Evolutionary conservation across 2,329 filamentous ascomycete species (phyloP).

Genomic region (Conoideocrella luteorostrata): DNA sequence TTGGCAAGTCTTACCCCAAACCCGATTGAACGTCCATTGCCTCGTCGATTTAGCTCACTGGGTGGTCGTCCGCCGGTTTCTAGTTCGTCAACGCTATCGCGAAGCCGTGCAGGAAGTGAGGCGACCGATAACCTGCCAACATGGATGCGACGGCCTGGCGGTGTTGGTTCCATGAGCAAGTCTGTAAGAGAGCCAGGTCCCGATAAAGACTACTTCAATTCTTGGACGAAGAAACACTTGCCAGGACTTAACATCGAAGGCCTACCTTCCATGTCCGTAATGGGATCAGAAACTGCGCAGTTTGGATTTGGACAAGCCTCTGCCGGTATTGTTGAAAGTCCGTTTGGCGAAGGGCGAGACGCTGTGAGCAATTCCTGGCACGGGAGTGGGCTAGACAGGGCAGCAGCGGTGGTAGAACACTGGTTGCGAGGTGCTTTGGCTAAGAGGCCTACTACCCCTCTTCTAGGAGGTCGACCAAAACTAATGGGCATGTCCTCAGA

Average conservation of each 20-base stretch:
- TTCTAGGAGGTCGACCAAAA: conserved; percentile 33
- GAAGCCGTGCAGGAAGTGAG: conserved; percentile 31
- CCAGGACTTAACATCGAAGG: conserved; percentile 69
- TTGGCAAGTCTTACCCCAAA: conserved; percentile 39
- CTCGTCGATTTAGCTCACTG: conserved; percentile 38
- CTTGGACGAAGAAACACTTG: conserved; percentile 76
- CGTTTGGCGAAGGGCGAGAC: conserved; percentile 42
- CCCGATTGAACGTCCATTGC: conserved; percentile 26
- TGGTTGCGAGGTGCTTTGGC: conserved; percentile 82
- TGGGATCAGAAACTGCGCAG: conserved; percentile 53
- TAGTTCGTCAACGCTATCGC: conserved; percentile 28
- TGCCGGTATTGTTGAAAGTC: conserved; percentile 43
- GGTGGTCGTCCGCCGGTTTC: conserved; percentile 27
- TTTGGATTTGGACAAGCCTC: conserved; percentile 44
- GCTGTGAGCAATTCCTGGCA: conserved; percentile 35
- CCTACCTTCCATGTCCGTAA: conserved; percentile 59
- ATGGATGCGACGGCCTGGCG: conserved; percentile 78
- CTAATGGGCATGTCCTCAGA: conserved; percentile 15
- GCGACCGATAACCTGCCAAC: conserved; percentile 36
- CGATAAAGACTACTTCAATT: conserved; percentile 76
- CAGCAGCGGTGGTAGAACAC: conserved; percentile 80
- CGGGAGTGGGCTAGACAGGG: conserved; percentile 63
- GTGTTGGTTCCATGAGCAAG: conserved; percentile 73
- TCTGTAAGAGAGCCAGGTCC: conserved; percentile 71
- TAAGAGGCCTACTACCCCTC: conserved; percentile 50